phyloP scores from a whole-genome alignment of 2,329 filamentous ascomycete genomes.

The Trichoderma hamatum region DNA sequence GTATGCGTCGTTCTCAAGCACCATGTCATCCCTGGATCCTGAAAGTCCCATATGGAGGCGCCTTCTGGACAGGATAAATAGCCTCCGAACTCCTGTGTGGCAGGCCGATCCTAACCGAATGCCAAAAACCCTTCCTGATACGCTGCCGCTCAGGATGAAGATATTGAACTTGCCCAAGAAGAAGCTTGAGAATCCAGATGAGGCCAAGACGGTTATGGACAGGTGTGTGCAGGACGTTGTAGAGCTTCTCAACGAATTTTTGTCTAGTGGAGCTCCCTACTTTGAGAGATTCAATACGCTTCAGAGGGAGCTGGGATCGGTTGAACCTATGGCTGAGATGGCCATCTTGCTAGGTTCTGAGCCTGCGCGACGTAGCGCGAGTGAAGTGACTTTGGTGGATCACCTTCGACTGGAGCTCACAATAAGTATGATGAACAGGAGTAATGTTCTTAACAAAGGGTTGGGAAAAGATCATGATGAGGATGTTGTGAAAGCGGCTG shows the following conservation, averaged over 20 bases:
- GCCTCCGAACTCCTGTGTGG: constrained; percentile 22
- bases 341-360: not conserved
- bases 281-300: not conserved
- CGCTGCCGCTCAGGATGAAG: constrained; percentile 8
- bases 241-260: constrained; percentile 4
- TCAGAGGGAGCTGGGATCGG: not conserved
- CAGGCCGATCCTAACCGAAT: constrained; percentile 6
- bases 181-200: not conserved
- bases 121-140: constrained; percentile 9
- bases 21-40: not conserved
- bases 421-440: constrained; percentile 13
- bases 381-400: constrained; percentile 27
- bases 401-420: constrained; percentile 32
- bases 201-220: not conserved
- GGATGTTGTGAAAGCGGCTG: not conserved
- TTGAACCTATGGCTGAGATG: not conserved
- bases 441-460: not conserved
- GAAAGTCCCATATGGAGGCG: not conserved
- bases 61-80: constrained; percentile 7
- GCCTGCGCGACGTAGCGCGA: not conserved
- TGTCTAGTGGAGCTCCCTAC: not conserved
- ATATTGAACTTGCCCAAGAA: not conserved
- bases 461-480: not conserved
- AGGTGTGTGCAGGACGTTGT: not conserved
- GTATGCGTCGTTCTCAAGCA: not conserved